Evolutionary conservation across 345 rosid genomes (phyloP), one percentile per base, ranked within the genome.

Genomic region (Turritis glabra): DNA sequence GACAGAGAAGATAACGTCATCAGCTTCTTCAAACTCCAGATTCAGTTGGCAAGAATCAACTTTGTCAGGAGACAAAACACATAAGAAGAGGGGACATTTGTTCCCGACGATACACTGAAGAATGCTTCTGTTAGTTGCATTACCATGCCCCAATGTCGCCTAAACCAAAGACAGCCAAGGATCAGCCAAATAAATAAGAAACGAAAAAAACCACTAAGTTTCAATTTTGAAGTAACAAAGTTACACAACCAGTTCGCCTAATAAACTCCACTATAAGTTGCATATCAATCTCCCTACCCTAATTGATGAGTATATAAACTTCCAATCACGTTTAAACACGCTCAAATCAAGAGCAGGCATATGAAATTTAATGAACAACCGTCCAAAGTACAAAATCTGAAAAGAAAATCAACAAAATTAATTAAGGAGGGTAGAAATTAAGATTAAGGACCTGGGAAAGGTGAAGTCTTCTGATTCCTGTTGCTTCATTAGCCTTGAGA

Each of bases 31-130:
- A 63, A 85, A 92, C 81, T 92, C 94, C 64, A 92, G 54, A 71
- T 90, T 79, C 47, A 92, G 38, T 19, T 84, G 94, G 37, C 83
- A 90, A 12, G 85, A 78, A 72, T 90, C 96, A 0, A 64, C 15
- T 74, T 75, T 64, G 2, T 75, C 80, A 10, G 94, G 94, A 75
- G 81, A 78, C 82, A 92, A 61, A 12, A 84, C 65, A 47, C 96
- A 92, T 0, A 92, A 70, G 23, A 82, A 80, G 50, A 92, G 82
- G 1, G 96, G 91, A 38, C 74, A 81, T 64, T 63, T 84, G 66
- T 80, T 78, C 67, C 97, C 97, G 25, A 87, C 87, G 66, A 84
- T 92, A 72, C 97, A 90, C 79, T 90, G 94, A 56, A 90, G 85
- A 53, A 85, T 59, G 53, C 83, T 82, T 69, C 77, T 86, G 26